Percentiles rank a stretch among this genome's conserved stretches.
These are phyloP conservation scores for Trichoderma erinaceum DNA, from an alignment of 495 filamentous ascomycete genomes.

Conservation along the genomic window DNA sequence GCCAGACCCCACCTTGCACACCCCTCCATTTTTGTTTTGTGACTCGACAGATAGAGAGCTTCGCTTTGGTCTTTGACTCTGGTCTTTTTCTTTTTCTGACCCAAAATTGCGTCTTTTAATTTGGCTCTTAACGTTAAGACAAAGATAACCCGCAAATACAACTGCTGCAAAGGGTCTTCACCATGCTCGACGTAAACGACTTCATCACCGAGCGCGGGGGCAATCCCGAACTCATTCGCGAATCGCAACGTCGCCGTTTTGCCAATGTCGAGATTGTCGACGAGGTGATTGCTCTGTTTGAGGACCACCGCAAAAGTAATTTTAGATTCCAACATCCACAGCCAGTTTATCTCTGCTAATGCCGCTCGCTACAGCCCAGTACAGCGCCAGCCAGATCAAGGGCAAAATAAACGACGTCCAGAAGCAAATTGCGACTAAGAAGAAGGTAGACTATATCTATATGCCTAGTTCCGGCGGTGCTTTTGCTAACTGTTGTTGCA, in stretches of 20 bases:
- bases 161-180: background rate
- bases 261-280: constrained; percentile 80
- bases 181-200: constrained; percentile 37
- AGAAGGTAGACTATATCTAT: constrained; percentile 58
- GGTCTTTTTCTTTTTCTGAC: background rate
- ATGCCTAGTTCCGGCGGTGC: background rate
- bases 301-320: constrained; percentile 76
- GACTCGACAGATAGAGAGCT: background rate
- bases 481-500: constrained; percentile 17
- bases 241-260: constrained; percentile 75
- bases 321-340: constrained; percentile 12
- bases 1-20: constrained; percentile 3
- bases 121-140: background rate
- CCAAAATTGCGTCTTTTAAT: background rate
- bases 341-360: constrained; percentile 10
- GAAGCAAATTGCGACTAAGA: constrained; percentile 85
- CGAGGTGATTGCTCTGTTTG: constrained; percentile 79
- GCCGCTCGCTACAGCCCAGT: constrained; percentile 53
- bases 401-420: constrained; percentile 79
- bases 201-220: constrained; percentile 76
- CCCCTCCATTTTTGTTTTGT: constrained; percentile 3
- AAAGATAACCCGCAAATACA: background rate
- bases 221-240: constrained; percentile 79
- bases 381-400: constrained; percentile 70
- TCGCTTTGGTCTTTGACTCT: background rate